Evolutionary conservation across 2,329 filamentous ascomycete genomes (phyloP).

Genomic region (Sphaerostilbella broomeana): DNA sequence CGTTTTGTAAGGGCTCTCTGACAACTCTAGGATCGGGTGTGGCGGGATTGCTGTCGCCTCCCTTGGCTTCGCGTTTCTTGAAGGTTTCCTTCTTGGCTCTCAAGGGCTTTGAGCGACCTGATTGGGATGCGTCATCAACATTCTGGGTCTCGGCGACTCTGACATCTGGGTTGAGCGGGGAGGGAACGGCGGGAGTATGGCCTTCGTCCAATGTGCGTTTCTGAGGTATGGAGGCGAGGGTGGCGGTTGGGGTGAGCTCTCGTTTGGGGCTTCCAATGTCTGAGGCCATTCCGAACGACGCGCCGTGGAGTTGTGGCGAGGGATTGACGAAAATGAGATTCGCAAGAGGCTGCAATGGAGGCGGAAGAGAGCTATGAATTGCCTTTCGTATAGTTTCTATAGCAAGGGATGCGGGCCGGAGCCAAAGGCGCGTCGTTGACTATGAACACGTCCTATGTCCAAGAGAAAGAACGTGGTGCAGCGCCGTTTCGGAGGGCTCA

Average conservation of each 20-base stretch:
- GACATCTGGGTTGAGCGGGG: slow-evolving; percentile 65
- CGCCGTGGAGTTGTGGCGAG: too few relatives aligned
- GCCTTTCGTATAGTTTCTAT: too few relatives aligned
- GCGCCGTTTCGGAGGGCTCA: neutral
- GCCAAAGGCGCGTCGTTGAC: slow-evolving; percentile 2
- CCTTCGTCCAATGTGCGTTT: slow-evolving; percentile 63
- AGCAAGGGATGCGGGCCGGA: too few relatives aligned
- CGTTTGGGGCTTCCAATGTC: slow-evolving; percentile 33
- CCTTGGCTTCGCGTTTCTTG: slow-evolving; percentile 62
- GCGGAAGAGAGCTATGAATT: too few relatives aligned
- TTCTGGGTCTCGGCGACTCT: slow-evolving; percentile 33
- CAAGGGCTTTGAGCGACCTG: slow-evolving; percentile 31
- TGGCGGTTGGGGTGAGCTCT: slow-evolving; percentile 34
- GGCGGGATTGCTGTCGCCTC: slow-evolving; percentile 44
- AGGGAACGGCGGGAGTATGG: slow-evolving; percentile 64
- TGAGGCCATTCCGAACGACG: slow-evolving; percentile 30
- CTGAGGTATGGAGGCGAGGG: slow-evolving; percentile 48
- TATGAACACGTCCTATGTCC: too few relatives aligned
- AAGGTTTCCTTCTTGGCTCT: slow-evolving; percentile 59
- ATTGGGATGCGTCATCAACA: slow-evolving; percentile 39
- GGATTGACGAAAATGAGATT: neutral
- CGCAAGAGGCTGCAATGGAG: too few relatives aligned
- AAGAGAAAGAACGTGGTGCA: neutral
- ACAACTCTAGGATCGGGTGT: slow-evolving; percentile 49
- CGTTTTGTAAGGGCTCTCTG: slow-evolving; percentile 34